Base-by-base conservation (phyloP, 306 rosid genomes). In the Dalbergia cultrata region DNA sequence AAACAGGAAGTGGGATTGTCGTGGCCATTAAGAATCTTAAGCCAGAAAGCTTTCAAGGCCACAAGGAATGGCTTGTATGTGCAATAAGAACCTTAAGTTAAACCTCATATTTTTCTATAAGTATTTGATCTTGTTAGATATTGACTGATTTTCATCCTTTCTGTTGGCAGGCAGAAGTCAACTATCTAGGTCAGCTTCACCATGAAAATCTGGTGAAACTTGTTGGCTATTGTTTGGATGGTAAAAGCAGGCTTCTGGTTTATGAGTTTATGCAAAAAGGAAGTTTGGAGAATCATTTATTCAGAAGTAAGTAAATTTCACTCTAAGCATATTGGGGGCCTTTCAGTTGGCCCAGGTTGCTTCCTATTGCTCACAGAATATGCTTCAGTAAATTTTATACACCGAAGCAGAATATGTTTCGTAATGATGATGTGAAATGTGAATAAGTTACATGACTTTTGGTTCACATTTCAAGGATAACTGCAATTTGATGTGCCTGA, bases 21-120 rank as follows among this genome's bases (percentile, higher is more conserved):
- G 99, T 95, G 62, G 99, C 97, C 59, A 84, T 95, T 77, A 95
- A 95, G 88, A 92, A 62, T 70, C 97, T 95, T 70, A 95, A 93
- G 83, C 88, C 82, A 70, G 99, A 86, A 85, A 95, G 99, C 87
- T 93, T 90, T 86, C 97, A 92, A 83, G 97, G 99, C 43, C 95
- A 95, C 94, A 93, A 89, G 77, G 99, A 95, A 85, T 95, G 99
- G 97, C 99, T 95, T 70, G 97, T 95, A 90, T 35, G 98, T 92
- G 64, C 50, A 88, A 76, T 10, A 66, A 59, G 49, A 72, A 50
- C 67, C 77, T 22, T 78, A 65, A 39, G 58, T 54, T 61, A 50
- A 17, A 68, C 21, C 31, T 16, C 11, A 2, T 21, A 49, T 18
- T 59, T 7, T 34, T 13, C 17, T 59, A 6, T 62, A 33, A 62